Evolutionary conservation across 208 protist genomes (phyloP), one percentile per base, ranked within the genome.

Genomic region (Tritrichomonas musculus): DNA sequence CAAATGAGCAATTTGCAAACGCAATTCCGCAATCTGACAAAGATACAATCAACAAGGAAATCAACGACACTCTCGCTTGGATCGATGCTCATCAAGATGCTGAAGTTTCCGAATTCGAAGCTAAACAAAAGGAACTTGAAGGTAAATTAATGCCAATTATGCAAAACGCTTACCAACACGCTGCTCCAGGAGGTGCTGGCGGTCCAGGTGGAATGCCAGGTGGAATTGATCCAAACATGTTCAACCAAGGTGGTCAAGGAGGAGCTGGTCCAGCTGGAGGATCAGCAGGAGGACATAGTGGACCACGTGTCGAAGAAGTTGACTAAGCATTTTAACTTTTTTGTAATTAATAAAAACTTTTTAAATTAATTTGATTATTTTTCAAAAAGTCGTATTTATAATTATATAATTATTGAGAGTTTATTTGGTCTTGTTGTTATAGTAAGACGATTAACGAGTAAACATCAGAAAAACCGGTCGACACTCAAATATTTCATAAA

Each of bases 151-250:
- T 84, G 60, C 94, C 94, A 73, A 99, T 99, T 96, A 98, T 99
- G 94, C 96, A 97, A 94, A 98, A 98, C 94, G 96, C 97, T 93
- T 98, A 99, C 94, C 95, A 96, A 92, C 36, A 47, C 57, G 77
- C 77, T 57, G 94, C 94, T 55, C 80, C 82, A 60, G 93, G 66
- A 73, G 92, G 44, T 20, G 80, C 72, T 39, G 94, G 72, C 49
- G 65, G 65, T n/a, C 25, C 94, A 80, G 94, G 93, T 55, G 95
- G 93, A 69, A 93, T 93, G 66, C 94, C 94, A 64, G 96, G 95
- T 49, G 95, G 92, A 92, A 94, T 95, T 75, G 95, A 95, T 88
- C 77, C 77, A 88, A 95, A 94, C 60, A 93, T 96, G 93, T 88
- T 57, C 47, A 44, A 60, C 94, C 95, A 65, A 94, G 94, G 27